phyloP scores from a whole-genome alignment of 2,329 filamentous ascomycete genomes.

The Verticillium tricorpus region DNA sequence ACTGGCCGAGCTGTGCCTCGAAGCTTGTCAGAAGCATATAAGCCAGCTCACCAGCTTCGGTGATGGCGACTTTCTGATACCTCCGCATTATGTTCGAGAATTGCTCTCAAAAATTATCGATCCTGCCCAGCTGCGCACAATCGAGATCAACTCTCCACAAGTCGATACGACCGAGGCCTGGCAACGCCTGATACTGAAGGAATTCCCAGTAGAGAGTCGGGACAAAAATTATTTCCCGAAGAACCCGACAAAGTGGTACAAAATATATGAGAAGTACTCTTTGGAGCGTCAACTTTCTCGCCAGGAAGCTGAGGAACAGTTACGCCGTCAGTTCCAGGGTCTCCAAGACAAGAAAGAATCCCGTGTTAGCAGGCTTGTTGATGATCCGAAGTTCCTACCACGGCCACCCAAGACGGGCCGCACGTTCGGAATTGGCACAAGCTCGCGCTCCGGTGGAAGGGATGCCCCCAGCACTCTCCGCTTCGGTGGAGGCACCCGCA shows the following conservation, averaged over 20 bases:
- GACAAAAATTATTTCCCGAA: conserved; percentile 60
- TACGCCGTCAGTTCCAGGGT: conserved; percentile 53
- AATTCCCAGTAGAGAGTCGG: conserved; percentile 64
- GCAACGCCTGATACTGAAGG: conserved; percentile 70
- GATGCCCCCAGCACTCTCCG: conserved; percentile 28
- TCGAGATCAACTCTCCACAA: conserved; percentile 76
- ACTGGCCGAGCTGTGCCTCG: conserved; percentile 46
- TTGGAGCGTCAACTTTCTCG: conserved; percentile 52
- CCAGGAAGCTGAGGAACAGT: conserved; percentile 52
- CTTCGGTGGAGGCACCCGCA: conserved; percentile 45
- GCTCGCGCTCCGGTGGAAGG: conserved; percentile 12
- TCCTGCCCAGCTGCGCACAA: conserved; percentile 66
- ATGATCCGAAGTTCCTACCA: conserved; percentile 38
- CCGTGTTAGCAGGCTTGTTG: conserved; percentile 54
- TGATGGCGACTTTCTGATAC: conserved; percentile 49
- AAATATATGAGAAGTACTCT: conserved; percentile 69
- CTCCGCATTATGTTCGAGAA: conserved; percentile 40
- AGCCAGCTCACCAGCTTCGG: conserved; percentile 64
- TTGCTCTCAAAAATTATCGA: conserved; percentile 69
- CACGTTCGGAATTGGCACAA: conserved; percentile 10
- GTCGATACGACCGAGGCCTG: conserved; percentile 72
- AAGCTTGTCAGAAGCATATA: conserved; percentile 49
- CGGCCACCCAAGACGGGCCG: conserved; percentile 29
- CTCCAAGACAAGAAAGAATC: conserved; percentile 54
- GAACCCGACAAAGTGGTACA: conserved; percentile 68